Evolutionary conservation across 83 land plant genomes (phyloP), one percentile per base, ranked within the genome.

Genomic region (Picea abies): DNA sequence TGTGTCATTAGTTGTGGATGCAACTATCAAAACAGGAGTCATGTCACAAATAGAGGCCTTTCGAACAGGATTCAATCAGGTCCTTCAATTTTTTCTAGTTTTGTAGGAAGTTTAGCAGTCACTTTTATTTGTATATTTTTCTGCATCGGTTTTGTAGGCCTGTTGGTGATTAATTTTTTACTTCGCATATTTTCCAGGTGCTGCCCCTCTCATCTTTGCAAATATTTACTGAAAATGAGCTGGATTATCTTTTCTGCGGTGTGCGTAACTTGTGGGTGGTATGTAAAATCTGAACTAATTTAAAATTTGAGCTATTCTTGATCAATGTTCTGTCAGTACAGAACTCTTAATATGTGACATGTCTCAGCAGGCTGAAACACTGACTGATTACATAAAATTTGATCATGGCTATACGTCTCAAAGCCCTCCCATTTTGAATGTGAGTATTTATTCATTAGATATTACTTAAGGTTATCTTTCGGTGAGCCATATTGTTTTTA

Each of bases 391-490:
- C 83, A 83, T 98, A 62, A 96, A 98, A 90, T 96, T 98, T 87
- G 99, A 96, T 81, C 99, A 98, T 88, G 99, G 99, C 37, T 98
- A 98, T 86, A 98, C 97, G 3, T 90, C 95, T 10, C 84, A 88
- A 70, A 98, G 99, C 83, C 92, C 96, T 82, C 95, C 98, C 20
- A 86, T 94, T 52, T 63, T 90, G 25, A 80, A 90, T 87, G 98
- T 96, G 81, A 83, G 91, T 84, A 10, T 78, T 25, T 67, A 3
- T 29, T 58, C 3, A 58, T 35, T 5, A 26, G 66, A 32, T 19
- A 23, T 61, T 79, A 73, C 25, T 20, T n/a, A 44, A n/a, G 26
- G 58, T 35, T 73, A 32, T 44, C 22, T 3, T 22, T 73, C 5
- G 23, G 78, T 73, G 26, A 73, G 10, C 49, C 11, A 5, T 73